Percentiles rank a stretch among this genome's conserved stretches.
Conservation (phyloP, 306 rosid genomes). For the Lathyrus tuberosus region DNA sequence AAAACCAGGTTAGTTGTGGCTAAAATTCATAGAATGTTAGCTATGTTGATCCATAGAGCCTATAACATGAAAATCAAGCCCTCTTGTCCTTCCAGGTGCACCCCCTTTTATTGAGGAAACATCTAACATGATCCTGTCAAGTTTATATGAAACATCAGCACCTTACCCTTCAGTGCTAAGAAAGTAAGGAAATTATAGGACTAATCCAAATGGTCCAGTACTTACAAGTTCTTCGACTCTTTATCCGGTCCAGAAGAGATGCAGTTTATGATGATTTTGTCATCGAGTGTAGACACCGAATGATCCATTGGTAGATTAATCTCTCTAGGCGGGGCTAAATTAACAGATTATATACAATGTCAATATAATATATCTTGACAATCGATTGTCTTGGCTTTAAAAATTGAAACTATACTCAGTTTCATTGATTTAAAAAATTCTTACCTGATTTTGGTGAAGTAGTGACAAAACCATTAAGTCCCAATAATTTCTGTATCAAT, state of each 20-base stretch:
- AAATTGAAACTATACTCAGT: not conserved
- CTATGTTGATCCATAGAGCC: slow-evolving; percentile 51
- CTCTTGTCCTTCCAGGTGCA: slow-evolving; percentile 93
- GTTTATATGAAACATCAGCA: slow-evolving; percentile 20
- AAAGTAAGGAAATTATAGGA: not conserved
- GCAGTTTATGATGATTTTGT: slow-evolving; percentile 61
- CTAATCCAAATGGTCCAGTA: no score
- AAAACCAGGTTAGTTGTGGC: slow-evolving; percentile 51
- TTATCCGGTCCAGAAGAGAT: slow-evolving; percentile 54
- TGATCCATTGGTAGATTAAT: slow-evolving; percentile 59
- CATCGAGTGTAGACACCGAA: slow-evolving; percentile 58
- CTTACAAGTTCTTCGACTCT: slow-evolving; percentile 68
- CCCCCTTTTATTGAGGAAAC: slow-evolving; percentile 78
- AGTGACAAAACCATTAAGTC: slow-evolving; percentile 56
- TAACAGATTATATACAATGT: slow-evolving; percentile 23
- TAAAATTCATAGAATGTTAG: slow-evolving; percentile 49
- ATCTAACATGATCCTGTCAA: slow-evolving; percentile 77
- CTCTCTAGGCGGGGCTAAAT: slow-evolving; percentile 58
- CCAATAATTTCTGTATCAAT: slow-evolving; percentile 66
- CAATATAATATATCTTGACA: slow-evolving; percentile 20
- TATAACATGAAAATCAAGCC: slow-evolving; percentile 57
- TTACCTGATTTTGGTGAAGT: slow-evolving; percentile 57
- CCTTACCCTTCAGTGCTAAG: not conserved
- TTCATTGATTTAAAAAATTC: slow-evolving; percentile 17
- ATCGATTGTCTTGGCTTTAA: not conserved